phyloP scores from a whole-genome alignment of 495 filamentous ascomycete genomes.

The Penicillium cataractarum region DNA sequence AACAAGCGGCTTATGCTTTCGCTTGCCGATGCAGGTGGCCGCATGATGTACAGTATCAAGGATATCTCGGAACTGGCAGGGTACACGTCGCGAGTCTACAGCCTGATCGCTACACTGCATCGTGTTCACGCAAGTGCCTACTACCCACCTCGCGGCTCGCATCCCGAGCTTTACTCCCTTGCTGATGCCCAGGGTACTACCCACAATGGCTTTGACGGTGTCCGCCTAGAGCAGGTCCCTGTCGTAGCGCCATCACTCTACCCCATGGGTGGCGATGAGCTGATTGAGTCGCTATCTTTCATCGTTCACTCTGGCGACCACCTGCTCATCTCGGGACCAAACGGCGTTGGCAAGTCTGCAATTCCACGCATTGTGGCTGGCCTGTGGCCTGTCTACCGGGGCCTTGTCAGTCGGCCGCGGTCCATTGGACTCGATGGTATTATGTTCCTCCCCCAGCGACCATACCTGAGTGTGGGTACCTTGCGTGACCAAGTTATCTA shows the following conservation, averaged over 20 bases:
- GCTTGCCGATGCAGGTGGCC: constrained; percentile 90
- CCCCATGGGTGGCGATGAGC: constrained; percentile 84
- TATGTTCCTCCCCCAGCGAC: constrained; percentile 96
- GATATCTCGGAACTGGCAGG: constrained; percentile 92
- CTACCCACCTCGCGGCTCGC: constrained; percentile 64
- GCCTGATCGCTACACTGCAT: constrained; percentile 90
- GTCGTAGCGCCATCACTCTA: constrained; percentile 81
- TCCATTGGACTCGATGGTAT: constrained; percentile 82
- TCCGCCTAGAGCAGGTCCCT: constrained; percentile 91
- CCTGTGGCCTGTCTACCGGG: constrained; percentile 95
- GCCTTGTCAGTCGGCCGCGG: constrained; percentile 83
- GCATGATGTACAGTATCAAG: constrained; percentile 99
- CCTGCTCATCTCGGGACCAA: constrained; percentile 90
- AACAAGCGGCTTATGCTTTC: constrained; percentile 99
- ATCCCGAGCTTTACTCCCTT: constrained; percentile 81
- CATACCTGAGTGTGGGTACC: constrained; percentile 93
- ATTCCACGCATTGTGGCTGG: constrained; percentile 89
- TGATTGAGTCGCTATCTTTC: constrained; percentile 86
- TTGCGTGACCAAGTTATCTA: constrained; percentile 98
- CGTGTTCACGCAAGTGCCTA: constrained; percentile 91
- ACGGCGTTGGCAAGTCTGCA: constrained; percentile 91
- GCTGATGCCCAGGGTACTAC: constrained; percentile 90
- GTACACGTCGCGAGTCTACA: constrained; percentile 95
- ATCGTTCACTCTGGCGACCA: constrained; percentile 90
- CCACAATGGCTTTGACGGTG: constrained; percentile 91